Evolutionary conservation across 352 stramenopile species (phyloP).

Genomic region (Phytophthora citricola): DNA sequence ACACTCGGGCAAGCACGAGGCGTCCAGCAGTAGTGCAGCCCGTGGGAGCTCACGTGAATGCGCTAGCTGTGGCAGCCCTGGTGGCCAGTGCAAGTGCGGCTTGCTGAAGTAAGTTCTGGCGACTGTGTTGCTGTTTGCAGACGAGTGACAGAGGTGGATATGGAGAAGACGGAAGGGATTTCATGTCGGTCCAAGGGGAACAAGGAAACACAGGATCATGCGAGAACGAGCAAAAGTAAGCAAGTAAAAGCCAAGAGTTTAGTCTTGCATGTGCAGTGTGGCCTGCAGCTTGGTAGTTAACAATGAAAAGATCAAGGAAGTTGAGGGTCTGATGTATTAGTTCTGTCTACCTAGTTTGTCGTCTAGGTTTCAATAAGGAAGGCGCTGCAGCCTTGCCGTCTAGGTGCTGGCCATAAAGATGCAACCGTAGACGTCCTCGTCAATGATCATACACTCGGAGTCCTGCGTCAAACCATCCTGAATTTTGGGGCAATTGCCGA

Average conservation of each 20-base stretch:
- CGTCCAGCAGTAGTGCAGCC: neutral
- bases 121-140: neutral
- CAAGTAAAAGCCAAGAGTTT: neutral
- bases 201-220: neutral
- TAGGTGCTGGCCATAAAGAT: constrained; percentile 44
- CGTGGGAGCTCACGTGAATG: constrained; percentile 8
- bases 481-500: constrained; percentile 41
- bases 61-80: constrained; percentile 22
- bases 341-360: constrained; percentile 15
- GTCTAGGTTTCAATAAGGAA: constrained; percentile 2
- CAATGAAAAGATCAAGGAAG: constrained; percentile 4
- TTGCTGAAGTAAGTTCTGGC: constrained; percentile 28
- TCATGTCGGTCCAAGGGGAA: neutral
- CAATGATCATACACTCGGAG: constrained; percentile 40
- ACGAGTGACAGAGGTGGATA: neutral
- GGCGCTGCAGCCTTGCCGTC: neutral
- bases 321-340: constrained; percentile 2
- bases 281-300: constrained; percentile 8
- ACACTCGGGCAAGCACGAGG: constrained; percentile 9
- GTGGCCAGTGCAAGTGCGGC: constrained; percentile 36
- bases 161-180: no score
- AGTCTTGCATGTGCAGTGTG: constrained; percentile 5
- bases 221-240: neutral
- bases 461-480: constrained; percentile 36
- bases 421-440: constrained; percentile 45